phyloP scores from a whole-genome alignment of 208 protist genomes.

The Crithidia thermophila region DNA sequence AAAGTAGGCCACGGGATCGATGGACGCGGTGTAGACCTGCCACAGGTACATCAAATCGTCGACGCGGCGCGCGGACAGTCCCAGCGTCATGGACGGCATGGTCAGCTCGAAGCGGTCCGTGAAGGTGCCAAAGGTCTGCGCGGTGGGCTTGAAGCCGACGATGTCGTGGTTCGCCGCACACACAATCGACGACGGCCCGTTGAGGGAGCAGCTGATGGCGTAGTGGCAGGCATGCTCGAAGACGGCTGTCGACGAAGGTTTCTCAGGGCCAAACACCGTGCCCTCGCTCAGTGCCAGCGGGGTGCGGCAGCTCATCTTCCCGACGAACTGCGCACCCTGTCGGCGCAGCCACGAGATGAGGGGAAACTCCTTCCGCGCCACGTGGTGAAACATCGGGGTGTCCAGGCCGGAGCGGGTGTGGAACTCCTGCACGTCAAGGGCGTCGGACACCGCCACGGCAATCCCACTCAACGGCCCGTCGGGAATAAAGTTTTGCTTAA shows the following conservation, averaged over 20 bases:
- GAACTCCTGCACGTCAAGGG: conserved; percentile 76
- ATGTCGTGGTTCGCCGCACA: conserved; percentile 68
- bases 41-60: conserved; percentile 88
- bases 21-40: conserved; percentile 84
- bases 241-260: conserved; percentile 56
- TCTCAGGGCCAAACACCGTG: conserved; percentile 53
- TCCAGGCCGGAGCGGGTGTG: conserved; percentile 63
- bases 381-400: conserved; percentile 58
- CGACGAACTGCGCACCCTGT: conserved; percentile 77
- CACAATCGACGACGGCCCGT: conserved; percentile 65
- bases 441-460: conserved; percentile 75
- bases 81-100: conserved; percentile 80
- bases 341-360: conserved; percentile 84
- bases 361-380: conserved; percentile 63
- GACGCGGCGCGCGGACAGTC: conserved; percentile 68
- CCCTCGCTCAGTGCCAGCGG: conserved; percentile 75
- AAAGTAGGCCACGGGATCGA: conserved; percentile 55
- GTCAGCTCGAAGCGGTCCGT: conserved; percentile 64
- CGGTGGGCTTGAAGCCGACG: conserved; percentile 87
- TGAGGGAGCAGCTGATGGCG: conserved; percentile 71
- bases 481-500: conserved; percentile 55
- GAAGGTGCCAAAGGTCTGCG: conserved; percentile 86
- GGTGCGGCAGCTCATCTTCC: conserved; percentile 72
- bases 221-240: conserved; percentile 71
- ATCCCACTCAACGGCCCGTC: conserved; percentile 78